Evolutionary conservation across 176 grass and related monocot species (phyloP).

Genomic region (Phyllostachys edulis): DNA sequence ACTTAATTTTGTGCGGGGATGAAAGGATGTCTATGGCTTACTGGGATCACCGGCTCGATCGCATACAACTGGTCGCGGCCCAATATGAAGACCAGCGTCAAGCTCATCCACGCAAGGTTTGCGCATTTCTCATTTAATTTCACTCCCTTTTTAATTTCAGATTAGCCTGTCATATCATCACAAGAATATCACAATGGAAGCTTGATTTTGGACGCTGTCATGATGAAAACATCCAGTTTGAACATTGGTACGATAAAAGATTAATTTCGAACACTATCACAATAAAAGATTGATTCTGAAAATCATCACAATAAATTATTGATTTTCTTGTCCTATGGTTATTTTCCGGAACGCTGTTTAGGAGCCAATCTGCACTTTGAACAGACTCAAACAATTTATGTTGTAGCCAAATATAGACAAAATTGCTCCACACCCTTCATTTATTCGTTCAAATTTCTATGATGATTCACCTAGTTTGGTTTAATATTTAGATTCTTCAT

Average conservation of each 20-base stretch:
- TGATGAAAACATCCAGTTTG: background rate
- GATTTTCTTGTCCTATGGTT: background rate
- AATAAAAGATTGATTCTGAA: background rate
- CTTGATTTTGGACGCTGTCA: background rate
- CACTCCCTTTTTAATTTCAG: background rate
- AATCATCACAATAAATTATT: background rate
- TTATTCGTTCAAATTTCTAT: background rate
- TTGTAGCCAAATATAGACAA: background rate
- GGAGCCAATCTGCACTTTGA: background rate
- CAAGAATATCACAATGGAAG: background rate
- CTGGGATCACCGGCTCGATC: conserved; percentile 75
- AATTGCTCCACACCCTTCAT: background rate
- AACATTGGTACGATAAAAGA: background rate
- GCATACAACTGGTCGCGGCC: conserved; percentile 97
- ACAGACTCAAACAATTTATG: background rate
- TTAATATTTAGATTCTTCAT: background rate
- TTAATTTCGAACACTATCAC: background rate
- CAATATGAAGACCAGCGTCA: conserved; percentile 96
- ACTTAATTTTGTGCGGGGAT: background rate
- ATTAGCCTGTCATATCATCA: background rate
- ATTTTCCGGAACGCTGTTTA: background rate
- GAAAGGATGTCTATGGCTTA: conserved; percentile 89
- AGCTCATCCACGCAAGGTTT: conserved; percentile 98
- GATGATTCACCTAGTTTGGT: background rate
- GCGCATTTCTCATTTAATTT: conserved; percentile 22